These are phyloP conservation scores for Akanthomyces uredinophilus DNA, from an alignment of 2,329 filamentous ascomycete genomes.

Conservation along the genomic window DNA sequence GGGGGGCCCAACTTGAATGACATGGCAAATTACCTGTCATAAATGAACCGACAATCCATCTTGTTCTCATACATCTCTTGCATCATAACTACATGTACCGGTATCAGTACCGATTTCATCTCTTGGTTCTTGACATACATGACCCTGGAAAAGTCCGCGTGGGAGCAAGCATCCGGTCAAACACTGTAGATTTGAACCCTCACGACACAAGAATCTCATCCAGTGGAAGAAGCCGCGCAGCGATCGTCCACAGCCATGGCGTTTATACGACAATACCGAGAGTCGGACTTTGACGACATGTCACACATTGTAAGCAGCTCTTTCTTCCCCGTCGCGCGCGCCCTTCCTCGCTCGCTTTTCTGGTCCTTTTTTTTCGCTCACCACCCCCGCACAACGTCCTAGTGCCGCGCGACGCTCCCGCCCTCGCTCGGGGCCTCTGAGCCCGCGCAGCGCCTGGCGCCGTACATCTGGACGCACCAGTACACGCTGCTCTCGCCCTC, in stretches of 20 bases:
- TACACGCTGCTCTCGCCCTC: slow-evolving; percentile 42
- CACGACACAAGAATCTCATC: too few relatives aligned
- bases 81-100: background rate
- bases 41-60: too few relatives aligned
- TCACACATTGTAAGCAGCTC: slow-evolving; percentile 35
- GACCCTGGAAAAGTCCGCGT: too few relatives aligned
- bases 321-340: background rate
- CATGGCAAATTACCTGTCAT: background rate
- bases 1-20: background rate
- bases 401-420: slow-evolving; percentile 46
- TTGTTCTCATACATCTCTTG: background rate
- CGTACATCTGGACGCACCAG: slow-evolving; percentile 48
- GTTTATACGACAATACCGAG: slow-evolving; percentile 38
- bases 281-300: slow-evolving; percentile 35
- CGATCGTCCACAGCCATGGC: slow-evolving; percentile 29
- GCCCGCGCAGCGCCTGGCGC: slow-evolving; percentile 32
- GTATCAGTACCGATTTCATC: too few relatives aligned
- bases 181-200: too few relatives aligned
- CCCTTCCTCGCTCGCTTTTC: background rate
- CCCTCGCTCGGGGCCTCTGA: slow-evolving; percentile 34
- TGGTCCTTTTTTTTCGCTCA: too few relatives aligned
- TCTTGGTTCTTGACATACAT: too few relatives aligned
- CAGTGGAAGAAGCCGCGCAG: too few relatives aligned
- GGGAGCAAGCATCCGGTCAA: background rate
- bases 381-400: background rate